Evolutionary conservation across 305 asterid genomes (phyloP), one percentile per base, ranked within the genome.

Genomic region (Nicotiana rustica): DNA sequence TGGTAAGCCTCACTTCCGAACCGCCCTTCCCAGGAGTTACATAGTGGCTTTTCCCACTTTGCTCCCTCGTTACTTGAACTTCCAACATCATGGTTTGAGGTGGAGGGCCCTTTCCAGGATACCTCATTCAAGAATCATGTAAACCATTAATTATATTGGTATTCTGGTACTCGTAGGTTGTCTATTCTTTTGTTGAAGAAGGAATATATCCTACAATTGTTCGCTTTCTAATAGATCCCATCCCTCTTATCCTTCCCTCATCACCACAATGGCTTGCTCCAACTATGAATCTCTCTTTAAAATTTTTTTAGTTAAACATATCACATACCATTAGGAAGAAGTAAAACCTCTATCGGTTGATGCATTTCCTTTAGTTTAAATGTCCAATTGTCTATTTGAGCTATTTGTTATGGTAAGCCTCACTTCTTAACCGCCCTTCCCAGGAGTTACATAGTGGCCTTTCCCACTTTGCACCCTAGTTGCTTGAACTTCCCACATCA

Each of bases 1-100:
- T 49, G 79, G 62, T 73, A 14, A 25, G n/a, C 35, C 79, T 73
- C 41, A 73, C 62, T 49, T 25, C 15, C 79, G 13, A 71, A 49
- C 41, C 15, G 4, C 62, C 38, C 61, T 10, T 1, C 78, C 33
- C 78, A 71, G 61, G 61, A 47, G 61, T 19, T 73, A 18, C 29
- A 19, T 61, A 61, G 67, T 61, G 67, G 67, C 67, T 8, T 61
- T 18, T 21, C 41, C 41, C 21, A 8, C 79, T 73, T 25, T 33
- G 59, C 79, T 73, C 64, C 62, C 15, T 73, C 15, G 64, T 49
- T 66, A 49, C 79, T 21, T 73, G 64, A 73, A 49, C 15, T 25
- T 73, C 41, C 64, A 73, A 73, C 62, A 25, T 73, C 79, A 73
- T 73, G 64, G 62, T 73, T 17, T 12, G 79, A 73, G 44, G 21